A percentile compares a stretch with the other conserved stretches of the same genome.
Conservation (phyloP, 805 yeast genomes). For the Ogataea nitratoaversa region DNA sequence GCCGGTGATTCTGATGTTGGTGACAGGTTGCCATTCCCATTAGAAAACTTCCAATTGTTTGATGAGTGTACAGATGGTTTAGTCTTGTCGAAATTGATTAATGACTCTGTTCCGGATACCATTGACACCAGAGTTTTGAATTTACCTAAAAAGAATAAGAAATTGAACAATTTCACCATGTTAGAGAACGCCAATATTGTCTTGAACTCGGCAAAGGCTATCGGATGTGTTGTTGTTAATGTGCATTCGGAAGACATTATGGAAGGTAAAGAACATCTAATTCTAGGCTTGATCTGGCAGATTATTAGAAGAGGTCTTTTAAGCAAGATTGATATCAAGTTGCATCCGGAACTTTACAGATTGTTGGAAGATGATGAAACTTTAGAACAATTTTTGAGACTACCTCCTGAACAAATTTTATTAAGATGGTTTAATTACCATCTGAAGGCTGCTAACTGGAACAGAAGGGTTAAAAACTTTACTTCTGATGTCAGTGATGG, state of each 20-base stretch:
- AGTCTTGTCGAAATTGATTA: slow-evolving; percentile 86
- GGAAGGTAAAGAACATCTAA: slow-evolving; percentile 90
- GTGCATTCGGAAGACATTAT: slow-evolving; percentile 93
- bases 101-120: slow-evolving; percentile 97
- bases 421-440: slow-evolving; percentile 98
- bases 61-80: slow-evolving; percentile 97
- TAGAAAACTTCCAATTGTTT: slow-evolving; percentile 90
- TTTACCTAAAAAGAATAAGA: slow-evolving; percentile 74
- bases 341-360: slow-evolving; percentile 95
- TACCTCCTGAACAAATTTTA: slow-evolving; percentile 96
- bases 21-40: slow-evolving; percentile 80
- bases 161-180: slow-evolving; percentile 90
- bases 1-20: slow-evolving; percentile 88
- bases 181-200: slow-evolving; percentile 96
- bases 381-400: slow-evolving; percentile 89
- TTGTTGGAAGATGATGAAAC: slow-evolving; percentile 95
- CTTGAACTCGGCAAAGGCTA: slow-evolving; percentile 97
- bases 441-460: slow-evolving; percentile 86
- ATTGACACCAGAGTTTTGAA: slow-evolving; percentile 97
- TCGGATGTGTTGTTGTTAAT: slow-evolving; percentile 96
- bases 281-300: slow-evolving; percentile 93
- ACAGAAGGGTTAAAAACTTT: slow-evolving; percentile 81
- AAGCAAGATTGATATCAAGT: slow-evolving; percentile 90
- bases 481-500: slow-evolving; percentile 88
- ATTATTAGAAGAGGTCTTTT: slow-evolving; percentile 93